Percentiles rank a stretch among this genome's conserved stretches.
These are phyloP conservation scores for Nowakowskiella sp. DNA, from an alignment of 192 early-diverging fungal genomes.

Conservation along the genomic window DNA sequence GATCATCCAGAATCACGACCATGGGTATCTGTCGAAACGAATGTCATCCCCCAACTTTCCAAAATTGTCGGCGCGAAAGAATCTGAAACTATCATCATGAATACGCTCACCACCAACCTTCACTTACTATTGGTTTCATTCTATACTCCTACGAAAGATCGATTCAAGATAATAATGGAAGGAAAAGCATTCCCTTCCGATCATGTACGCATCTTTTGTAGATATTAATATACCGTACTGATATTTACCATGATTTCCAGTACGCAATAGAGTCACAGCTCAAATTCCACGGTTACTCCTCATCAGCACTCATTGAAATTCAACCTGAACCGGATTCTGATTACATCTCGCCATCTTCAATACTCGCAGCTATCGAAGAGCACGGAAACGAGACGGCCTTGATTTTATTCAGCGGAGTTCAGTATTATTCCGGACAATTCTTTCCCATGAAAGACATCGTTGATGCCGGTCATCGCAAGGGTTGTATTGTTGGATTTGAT, in stretches of 20 bases:
- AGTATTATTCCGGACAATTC: conserved; percentile 86
- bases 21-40: conserved; percentile 70
- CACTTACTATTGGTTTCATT: conserved; percentile 88
- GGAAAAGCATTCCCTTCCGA: conserved; percentile 91
- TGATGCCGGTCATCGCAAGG: conserved; percentile 62
- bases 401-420: conserved; percentile 81
- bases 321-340: conserved; percentile 68
- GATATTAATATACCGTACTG: neutral
- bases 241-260: conserved; percentile 21
- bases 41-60: conserved; percentile 63
- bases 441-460: conserved; percentile 86
- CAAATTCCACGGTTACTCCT: conserved; percentile 68
- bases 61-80: conserved; percentile 71
- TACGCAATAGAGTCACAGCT: conserved; percentile 89
- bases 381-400: conserved; percentile 74
- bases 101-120: conserved; percentile 83
- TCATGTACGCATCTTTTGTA: conserved; percentile 39
- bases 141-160: conserved; percentile 68
- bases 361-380: conserved; percentile 62
- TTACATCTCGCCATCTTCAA: conserved; percentile 59
- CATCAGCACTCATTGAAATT: conserved; percentile 65
- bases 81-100: conserved; percentile 84
- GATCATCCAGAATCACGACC: conserved; percentile 70
- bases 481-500: conserved; percentile 89
- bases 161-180: conserved; percentile 87